Evolutionary conservation across 1,284 basidiomycete genomes (phyloP).

Genomic region (Cronartium quercuum): DNA sequence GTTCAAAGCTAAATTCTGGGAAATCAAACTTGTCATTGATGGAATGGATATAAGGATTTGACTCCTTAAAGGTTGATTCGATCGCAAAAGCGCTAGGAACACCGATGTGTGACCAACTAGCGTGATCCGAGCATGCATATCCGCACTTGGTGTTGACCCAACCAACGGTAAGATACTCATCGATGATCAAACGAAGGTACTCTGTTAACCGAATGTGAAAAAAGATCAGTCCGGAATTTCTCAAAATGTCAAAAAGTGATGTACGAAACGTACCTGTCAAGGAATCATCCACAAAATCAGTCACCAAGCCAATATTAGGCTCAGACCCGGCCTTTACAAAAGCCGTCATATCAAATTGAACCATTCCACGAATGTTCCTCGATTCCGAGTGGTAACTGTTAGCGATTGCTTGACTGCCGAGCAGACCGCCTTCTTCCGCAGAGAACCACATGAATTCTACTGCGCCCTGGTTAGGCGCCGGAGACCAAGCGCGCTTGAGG

Average conservation of each 20-base stretch:
- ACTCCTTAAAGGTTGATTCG: conserved; percentile 52
- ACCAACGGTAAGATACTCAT: conserved; percentile 49
- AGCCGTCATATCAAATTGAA: conserved; percentile 56
- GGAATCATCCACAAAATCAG: conserved; percentile 71
- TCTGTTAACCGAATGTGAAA: background rate
- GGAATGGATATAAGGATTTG: conserved; percentile 75
- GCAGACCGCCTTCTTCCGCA: conserved; percentile 85
- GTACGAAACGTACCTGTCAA: conserved; percentile 54
- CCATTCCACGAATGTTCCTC: conserved; percentile 75
- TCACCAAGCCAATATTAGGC: conserved; percentile 83
- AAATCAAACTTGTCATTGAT: conserved; percentile 73
- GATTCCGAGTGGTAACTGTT: conserved; percentile 62
- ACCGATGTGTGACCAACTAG: conserved; percentile 49
- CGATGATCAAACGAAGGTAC: conserved; percentile 28
- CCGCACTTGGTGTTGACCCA: conserved; percentile 62
- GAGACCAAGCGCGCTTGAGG: conserved; percentile 60
- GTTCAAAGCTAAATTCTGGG: conserved; percentile 70
- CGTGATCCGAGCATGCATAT: conserved; percentile 80
- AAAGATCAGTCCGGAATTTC: background rate
- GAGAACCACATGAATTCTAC: conserved; percentile 96
- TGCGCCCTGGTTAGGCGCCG: conserved; percentile 62
- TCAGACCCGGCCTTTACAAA: conserved; percentile 85
- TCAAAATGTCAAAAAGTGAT: background rate
- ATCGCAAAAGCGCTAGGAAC: conserved; percentile 50
- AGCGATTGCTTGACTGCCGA: conserved; percentile 88